A percentile compares a stretch with the other conserved stretches of the same genome.
phyloP scores from a whole-genome alignment of 2,329 filamentous ascomycete genomes.

The Paramyrothecium sp. region DNA sequence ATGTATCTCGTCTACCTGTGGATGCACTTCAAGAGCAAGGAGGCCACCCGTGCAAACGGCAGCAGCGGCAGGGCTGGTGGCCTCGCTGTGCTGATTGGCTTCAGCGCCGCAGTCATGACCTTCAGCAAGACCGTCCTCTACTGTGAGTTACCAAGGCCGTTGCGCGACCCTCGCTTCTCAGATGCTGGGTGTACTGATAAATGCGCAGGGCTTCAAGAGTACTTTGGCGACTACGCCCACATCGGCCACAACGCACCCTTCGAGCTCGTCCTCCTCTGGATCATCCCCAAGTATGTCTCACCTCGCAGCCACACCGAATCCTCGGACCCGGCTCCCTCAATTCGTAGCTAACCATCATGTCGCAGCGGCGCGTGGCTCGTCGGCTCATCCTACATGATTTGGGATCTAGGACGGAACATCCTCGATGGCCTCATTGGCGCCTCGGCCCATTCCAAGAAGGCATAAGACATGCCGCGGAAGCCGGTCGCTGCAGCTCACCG shows the following conservation, averaged over 20 bases:
- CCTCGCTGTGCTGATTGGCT: slow-evolving; percentile 45
- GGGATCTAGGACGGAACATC: slow-evolving; percentile 46
- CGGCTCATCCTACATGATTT: slow-evolving; percentile 50
- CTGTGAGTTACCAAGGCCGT: slow-evolving; percentile 38
- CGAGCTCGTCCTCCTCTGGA: slow-evolving; percentile 51
- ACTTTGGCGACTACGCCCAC: slow-evolving; percentile 53
- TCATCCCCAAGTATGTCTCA: slow-evolving; percentile 54
- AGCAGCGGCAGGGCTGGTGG: slow-evolving; percentile 41
- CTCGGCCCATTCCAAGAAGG: slow-evolving; percentile 34
- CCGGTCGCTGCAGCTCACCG: too few species aligned
- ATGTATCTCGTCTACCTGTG: slow-evolving; percentile 60
- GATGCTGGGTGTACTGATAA: neutral
- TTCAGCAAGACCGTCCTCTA: slow-evolving; percentile 62
- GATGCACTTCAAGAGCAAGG: slow-evolving; percentile 26
- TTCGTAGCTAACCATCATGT: neutral
- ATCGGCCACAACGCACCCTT: slow-evolving; percentile 52
- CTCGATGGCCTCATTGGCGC: slow-evolving; percentile 41
- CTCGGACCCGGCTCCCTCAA: too few species aligned
- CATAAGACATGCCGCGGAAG: slow-evolving; percentile 23
- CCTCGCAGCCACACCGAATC: too few species aligned
- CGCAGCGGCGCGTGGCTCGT: slow-evolving; percentile 55
- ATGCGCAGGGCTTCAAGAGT: slow-evolving; percentile 53
- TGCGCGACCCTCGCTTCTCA: neutral
- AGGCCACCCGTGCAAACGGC: slow-evolving; percentile 10
- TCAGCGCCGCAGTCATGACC: slow-evolving; percentile 58